Conservation (phyloP, 164 flowering plant genomes). For the Cinnamomum chago region DNA sequence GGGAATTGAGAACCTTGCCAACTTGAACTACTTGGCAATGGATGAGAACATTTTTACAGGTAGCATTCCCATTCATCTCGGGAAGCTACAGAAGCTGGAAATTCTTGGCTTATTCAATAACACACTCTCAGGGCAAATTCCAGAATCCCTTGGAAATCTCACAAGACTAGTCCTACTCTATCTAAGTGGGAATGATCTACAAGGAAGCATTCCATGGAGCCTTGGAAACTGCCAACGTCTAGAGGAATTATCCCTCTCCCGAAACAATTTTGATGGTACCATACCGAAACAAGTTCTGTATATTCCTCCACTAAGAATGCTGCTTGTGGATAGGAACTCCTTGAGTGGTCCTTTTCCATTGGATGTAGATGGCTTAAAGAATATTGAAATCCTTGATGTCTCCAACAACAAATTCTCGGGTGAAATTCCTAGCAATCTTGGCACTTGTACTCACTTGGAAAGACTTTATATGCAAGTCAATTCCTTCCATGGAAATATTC, state of each 20-base stretch:
- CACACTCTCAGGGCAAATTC: constrained; percentile 14
- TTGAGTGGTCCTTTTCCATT: constrained; percentile 21
- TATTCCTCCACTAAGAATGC: neutral
- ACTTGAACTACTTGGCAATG: constrained; percentile 3
- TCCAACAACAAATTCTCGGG: constrained; percentile 27
- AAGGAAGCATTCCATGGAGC: constrained; percentile 17
- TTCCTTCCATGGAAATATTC: constrained; percentile 25
- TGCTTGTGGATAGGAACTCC: constrained; percentile 5
- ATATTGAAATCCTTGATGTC: constrained; percentile 8
- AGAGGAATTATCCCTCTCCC: neutral
- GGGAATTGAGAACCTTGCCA: constrained; percentile 23
- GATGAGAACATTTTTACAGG: constrained; percentile 19
- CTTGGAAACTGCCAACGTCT: constrained; percentile 5
- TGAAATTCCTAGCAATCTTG: constrained; percentile 19
- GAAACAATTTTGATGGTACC: constrained; percentile 7
- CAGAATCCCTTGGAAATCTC: constrained; percentile 27
- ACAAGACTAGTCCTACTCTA: constrained; percentile 9
- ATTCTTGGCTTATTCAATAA: neutral
- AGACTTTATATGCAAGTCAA: constrained; percentile 16
- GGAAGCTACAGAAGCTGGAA: constrained; percentile 5
- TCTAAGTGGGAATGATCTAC: constrained; percentile 9
- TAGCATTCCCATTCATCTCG: constrained; percentile 4
- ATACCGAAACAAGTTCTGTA: neutral
- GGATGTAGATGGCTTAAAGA: constrained; percentile 21
- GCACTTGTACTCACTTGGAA: constrained; percentile 15